Base-by-base conservation (phyloP, 352 stramenopile genomes). In the Lagenidium giganteum region DNA sequence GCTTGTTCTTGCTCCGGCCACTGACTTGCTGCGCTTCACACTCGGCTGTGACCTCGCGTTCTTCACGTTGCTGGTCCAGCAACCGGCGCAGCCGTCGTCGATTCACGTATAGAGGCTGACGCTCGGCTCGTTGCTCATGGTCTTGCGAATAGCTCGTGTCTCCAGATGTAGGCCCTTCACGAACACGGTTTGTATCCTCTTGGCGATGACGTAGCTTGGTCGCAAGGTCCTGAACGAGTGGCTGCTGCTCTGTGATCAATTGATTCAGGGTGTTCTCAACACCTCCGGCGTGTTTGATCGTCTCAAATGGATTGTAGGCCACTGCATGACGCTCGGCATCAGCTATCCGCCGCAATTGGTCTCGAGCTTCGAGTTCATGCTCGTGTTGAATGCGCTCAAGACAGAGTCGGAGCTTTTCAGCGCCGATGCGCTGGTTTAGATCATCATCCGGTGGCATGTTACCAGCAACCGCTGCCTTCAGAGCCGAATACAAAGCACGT, bases 191-290 rank as follows among this genome's bases (percentile, higher is more conserved):
- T 0, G 53, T 58, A 27, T 83, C 66, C 45, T 87, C 58, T 31
- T 87, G 73, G 8, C 73, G 59, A 27, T 57, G 56, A n/a, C 70
- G 68, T 29, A 87, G 56, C 24, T 81, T 50, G n/a, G 76, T 45
- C 0, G 53, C 48, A 17, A 79, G 57, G 31, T 61, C 33, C 1
- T 41, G 26, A 0, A 48, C 41, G 8, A 56, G 60, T 8, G 57
- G 57, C 0, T 60, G 49, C 22, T 73, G 61, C n/a, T 51, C 25
- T 3, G 8, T 21, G 12, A 83, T 43, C 20, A 79, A 41, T 23
- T 52, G 64, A 0, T 25, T 57, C 3, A 87, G 22, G 1, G 60
- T 66, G 24, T 80, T 58, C 17, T 83, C 73, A 1, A 87, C 64
- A 0, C 73, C 73, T 26, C 73, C 73, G 4, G 46, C 47, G 21